These are phyloP conservation scores for Amorphotheca resinae DNA, from an alignment of 495 filamentous ascomycete genomes.

Conservation along the genomic window DNA sequence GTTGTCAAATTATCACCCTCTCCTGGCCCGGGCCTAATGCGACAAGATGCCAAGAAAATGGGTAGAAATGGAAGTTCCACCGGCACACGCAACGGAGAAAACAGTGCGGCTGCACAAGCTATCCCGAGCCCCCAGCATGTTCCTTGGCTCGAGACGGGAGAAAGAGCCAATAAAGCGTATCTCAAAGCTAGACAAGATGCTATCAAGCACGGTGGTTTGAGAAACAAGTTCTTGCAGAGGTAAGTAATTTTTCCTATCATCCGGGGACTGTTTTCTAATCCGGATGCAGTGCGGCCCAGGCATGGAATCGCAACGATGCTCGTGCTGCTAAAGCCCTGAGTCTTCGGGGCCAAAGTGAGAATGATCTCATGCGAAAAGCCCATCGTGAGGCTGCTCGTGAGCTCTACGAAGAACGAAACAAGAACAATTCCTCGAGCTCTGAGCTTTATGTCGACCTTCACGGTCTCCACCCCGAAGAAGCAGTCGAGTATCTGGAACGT, in stretches of 20 bases:
- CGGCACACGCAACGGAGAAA: conserved; percentile 51
- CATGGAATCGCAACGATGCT: conserved; percentile 98
- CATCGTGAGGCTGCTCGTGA: conserved; percentile 88
- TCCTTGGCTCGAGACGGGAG: conserved; percentile 95
- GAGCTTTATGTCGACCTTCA: conserved; percentile 95
- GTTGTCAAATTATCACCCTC: conserved; percentile 89
- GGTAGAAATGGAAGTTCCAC: conserved; percentile 41
- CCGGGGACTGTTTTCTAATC: conserved; percentile 17
- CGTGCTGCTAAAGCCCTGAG: conserved; percentile 91
- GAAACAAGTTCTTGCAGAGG: conserved; percentile 97
- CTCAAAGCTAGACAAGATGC: conserved; percentile 88
- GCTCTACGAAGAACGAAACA: conserved; percentile 91
- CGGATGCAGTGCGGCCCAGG: conserved; percentile 71
- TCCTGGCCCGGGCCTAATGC: conserved; percentile 39
- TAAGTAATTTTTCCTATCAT: conserved; percentile 25
- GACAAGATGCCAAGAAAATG: conserved; percentile 36
- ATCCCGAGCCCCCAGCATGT: conserved; percentile 85
- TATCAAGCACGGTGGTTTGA: conserved; percentile 86
- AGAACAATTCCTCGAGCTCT: conserved; percentile 41
- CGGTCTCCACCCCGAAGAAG: conserved; percentile 93
- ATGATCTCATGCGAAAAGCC: conserved; percentile 91
- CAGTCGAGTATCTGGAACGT: conserved; percentile 82
- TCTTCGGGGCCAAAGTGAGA: conserved; percentile 89
- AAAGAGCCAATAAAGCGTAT: conserved; percentile 80
- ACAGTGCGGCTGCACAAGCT: conserved; percentile 64